Percentiles rank a stretch among this genome's conserved stretches.
These are phyloP conservation scores for Exobasidium rhododendri DNA, from an alignment of 1,284 basidiomycete species.

Conservation along the genomic window DNA sequence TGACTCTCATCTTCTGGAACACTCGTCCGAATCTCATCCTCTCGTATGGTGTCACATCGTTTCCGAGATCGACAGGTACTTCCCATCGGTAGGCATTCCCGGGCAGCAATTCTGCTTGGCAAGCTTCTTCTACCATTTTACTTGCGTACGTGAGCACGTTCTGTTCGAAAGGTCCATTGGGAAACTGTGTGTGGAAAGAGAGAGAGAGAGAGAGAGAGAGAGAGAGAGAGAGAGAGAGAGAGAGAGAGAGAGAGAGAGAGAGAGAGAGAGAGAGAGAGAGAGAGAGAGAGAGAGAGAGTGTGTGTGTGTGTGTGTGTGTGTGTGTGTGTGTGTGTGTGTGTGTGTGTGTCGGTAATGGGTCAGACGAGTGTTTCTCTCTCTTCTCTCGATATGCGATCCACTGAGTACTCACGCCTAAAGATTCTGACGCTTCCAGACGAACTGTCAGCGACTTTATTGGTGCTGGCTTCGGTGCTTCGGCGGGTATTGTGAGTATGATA, in stretches of 20 bases:
- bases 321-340: too few relatives aligned
- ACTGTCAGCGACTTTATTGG: not conserved
- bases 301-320: too few relatives aligned
- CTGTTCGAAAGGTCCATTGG: conserved; percentile 9
- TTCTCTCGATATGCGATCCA: too few relatives aligned
- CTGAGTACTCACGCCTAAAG: not conserved
- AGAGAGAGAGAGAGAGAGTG: too few relatives aligned
- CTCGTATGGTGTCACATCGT: conserved; percentile 14
- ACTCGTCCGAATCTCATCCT: conserved; percentile 8
- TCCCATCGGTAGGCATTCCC: conserved; percentile 12
- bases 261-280: too few relatives aligned
- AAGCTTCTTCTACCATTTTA: not conserved
- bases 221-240: too few relatives aligned
- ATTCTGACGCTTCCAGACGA: not conserved
- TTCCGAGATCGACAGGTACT: not conserved
- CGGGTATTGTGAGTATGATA: not conserved
- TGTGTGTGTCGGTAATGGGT: too few relatives aligned
- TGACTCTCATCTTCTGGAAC: conserved; percentile 2
- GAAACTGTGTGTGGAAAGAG: conserved; percentile 8
- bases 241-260: too few relatives aligned
- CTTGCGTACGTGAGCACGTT: not conserved
- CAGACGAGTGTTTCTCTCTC: not conserved
- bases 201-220: too few relatives aligned
- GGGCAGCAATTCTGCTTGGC: not conserved
- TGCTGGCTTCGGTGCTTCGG: not conserved